Percentiles rank a stretch among this genome's conserved stretches.
phyloP scores from a whole-genome alignment of 805 yeast genomes.

The Starmerella davenportii region DNA sequence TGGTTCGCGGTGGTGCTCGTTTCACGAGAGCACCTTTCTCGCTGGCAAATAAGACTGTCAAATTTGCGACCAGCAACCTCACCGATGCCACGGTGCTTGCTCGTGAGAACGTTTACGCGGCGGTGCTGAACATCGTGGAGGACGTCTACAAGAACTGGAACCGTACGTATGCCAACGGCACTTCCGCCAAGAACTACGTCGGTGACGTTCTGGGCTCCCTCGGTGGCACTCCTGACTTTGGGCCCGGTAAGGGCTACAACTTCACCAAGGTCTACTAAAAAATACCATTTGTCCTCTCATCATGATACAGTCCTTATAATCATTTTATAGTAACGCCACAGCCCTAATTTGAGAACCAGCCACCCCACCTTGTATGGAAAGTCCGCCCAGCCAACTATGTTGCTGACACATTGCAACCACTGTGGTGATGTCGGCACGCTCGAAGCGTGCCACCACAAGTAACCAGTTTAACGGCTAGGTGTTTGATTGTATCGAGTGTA shows the following conservation, averaged over 20 bases:
- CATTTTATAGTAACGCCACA: no score
- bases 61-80: conserved; percentile 32
- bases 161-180: conserved; percentile 12
- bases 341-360: no score
- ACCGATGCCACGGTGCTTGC: conserved; percentile 38
- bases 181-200: conserved; percentile 30
- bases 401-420: no score
- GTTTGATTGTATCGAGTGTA: no score
- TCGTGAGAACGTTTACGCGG: conserved; percentile 33
- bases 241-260: conserved; percentile 11
- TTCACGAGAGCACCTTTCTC: conserved; percentile 37
- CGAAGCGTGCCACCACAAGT: no score
- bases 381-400: no score
- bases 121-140: conserved; percentile 36
- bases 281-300: no score
- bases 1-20: conserved; percentile 46
- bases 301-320: no score
- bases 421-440: no score
- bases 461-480: no score
- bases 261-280: background rate
- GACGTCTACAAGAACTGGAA: conserved; percentile 34
- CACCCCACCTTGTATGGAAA: no score
- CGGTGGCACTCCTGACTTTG: conserved; percentile 28
- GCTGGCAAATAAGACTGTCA: conserved; percentile 28
- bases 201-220: conserved; percentile 45